These are phyloP conservation scores for Cyclocybe aegerita DNA, from an alignment of 768 basidiomycete genomes.

Conservation along the genomic window DNA sequence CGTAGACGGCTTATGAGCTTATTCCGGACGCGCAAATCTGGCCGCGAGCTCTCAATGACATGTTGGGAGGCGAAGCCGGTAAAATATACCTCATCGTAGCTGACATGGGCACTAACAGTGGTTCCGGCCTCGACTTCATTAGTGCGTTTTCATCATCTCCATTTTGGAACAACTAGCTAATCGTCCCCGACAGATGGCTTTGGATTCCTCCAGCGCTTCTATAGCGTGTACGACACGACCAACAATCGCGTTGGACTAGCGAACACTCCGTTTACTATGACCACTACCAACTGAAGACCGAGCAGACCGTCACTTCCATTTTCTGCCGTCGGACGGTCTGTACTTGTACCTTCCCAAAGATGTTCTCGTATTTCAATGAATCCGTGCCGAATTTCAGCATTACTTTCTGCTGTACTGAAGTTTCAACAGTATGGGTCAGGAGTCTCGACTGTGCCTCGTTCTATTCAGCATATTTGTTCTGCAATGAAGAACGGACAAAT, in stretches of 20 bases:
- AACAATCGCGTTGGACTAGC: constrained; percentile 38
- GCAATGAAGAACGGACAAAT: too few species aligned
- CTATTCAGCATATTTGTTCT: too few species aligned
- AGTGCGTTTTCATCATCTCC: constrained; percentile 31
- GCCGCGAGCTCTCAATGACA: constrained; percentile 52
- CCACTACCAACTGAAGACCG: constrained; percentile 29
- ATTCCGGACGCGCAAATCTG: constrained; percentile 65
- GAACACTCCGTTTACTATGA: constrained; percentile 33
- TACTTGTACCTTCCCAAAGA: too few species aligned
- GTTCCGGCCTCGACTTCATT: constrained; percentile 61
- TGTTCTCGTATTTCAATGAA: too few species aligned
- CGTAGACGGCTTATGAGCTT: constrained; percentile 47
- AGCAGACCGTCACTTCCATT: too few species aligned
- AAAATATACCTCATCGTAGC: constrained; percentile 56
- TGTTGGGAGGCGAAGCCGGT: constrained; percentile 47
- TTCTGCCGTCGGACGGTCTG: too few species aligned
- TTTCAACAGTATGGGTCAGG: too few species aligned
- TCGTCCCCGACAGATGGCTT: constrained; percentile 43
- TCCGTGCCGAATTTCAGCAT: too few species aligned
- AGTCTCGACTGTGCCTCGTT: too few species aligned
- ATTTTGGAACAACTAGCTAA: not conserved
- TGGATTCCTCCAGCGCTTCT: constrained; percentile 61
- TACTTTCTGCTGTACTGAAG: too few species aligned
- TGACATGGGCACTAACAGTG: constrained; percentile 48
- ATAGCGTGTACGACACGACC: constrained; percentile 50